Evolutionary conservation across 305 asterid species (phyloP), one percentile per base, ranked within the genome.

Genomic region (Fraxinus sp.): DNA sequence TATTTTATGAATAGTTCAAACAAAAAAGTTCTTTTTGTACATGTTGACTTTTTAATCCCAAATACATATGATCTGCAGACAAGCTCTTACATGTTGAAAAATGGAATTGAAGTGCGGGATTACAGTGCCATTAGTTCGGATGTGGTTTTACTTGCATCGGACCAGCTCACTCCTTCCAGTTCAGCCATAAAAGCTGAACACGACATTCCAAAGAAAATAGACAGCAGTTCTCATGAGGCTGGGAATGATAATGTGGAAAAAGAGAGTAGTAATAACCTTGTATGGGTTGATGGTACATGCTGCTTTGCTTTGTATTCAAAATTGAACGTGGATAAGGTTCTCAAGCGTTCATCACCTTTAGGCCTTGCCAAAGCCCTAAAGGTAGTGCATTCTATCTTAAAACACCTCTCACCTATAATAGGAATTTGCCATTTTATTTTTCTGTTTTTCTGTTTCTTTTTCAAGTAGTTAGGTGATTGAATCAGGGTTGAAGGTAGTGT

Each of bases 321-420:
- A 86, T 90, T 95, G 86, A 94, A 88, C 78, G 80, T 66, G 52
- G 97, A 92, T 52, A 89, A 91, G 81, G 92, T 94, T 85, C 74
- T 93, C 84, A 87, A 86, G 85, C 95, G 86, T 87, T 85, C 92
- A 74, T 92, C 99, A 66, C 98, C 99, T 82, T 84, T 96, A 86
- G 97, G 97, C 78, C 97, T 96, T 83, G 91, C 97, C 5, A 96
- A 96, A 87, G 97, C 98, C 86, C 82, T 96, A 41, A 96, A 96
- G 98, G 99, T 96, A 88, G 84, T 81, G 33, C 78, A 3, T 57
- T 71, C 46, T 66, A 26, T 78, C 80, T 59, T 83, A 75, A 77
- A 9, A 78, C n/a, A 68, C 62, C 49, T 49, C 72, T 74, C 22
- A 71, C 39, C 76, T 30, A 46, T 14, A 68, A 68, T 26, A 26